Conservation (phyloP, 495 filamentous ascomycete genomes). For the Tuber aestivum region DNA sequence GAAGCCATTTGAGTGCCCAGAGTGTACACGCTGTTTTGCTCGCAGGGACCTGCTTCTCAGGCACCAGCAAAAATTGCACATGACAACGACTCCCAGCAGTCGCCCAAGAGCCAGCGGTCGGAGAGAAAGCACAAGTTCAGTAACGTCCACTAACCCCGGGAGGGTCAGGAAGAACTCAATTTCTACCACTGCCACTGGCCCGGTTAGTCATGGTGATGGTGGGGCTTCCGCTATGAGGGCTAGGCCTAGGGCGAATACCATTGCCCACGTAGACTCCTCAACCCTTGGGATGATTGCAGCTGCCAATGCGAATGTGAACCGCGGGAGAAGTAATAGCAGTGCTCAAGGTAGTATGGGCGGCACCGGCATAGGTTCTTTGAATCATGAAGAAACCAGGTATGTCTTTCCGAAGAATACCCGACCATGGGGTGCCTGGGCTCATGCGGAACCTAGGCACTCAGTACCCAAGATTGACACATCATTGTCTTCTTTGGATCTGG, state of each 20-base stretch:
- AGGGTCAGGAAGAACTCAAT: slow-evolving; percentile 89
- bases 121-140: slow-evolving; percentile 65
- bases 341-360: slow-evolving; percentile 37
- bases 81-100: slow-evolving; percentile 87
- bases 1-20: slow-evolving; percentile 97
- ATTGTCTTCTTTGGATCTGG: slow-evolving; percentile 42
- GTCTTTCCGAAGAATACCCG: slow-evolving; percentile 40
- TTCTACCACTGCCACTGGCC: slow-evolving; percentile 52
- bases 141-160: slow-evolving; percentile 54
- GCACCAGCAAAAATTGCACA: slow-evolving; percentile 98
- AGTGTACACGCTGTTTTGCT: slow-evolving; percentile 92
- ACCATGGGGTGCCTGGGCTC: slow-evolving; percentile 38
- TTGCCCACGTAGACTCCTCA: slow-evolving; percentile 82
- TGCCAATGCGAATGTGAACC: slow-evolving; percentile 51
- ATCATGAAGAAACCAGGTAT: slow-evolving; percentile 41
- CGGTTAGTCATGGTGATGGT: slow-evolving; percentile 47
- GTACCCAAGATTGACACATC: slow-evolving; percentile 43
- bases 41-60: slow-evolving; percentile 84
- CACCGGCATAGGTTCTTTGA: slow-evolving; percentile 38
- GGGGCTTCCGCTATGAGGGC: slow-evolving; percentile 52
- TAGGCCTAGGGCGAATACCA: slow-evolving; percentile 91
- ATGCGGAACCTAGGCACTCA: slow-evolving; percentile 39
- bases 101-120: slow-evolving; percentile 78
- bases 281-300: slow-evolving; percentile 65
- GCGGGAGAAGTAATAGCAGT: slow-evolving; percentile 31